Base-by-base conservation (phyloP, 768 basidiomycete species). In the Tricholomella constricta region DNA sequence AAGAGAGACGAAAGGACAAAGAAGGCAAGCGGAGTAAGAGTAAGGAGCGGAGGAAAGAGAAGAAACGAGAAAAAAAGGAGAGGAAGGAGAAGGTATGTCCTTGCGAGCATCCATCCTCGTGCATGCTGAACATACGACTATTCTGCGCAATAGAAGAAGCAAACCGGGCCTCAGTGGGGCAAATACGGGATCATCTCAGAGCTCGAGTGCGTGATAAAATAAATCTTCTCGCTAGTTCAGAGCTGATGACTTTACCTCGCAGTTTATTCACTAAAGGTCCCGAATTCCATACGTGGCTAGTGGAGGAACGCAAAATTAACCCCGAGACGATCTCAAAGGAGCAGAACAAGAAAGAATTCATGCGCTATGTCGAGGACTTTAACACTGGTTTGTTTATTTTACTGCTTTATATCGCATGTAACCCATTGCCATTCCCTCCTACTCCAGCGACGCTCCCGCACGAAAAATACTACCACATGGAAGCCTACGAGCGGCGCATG, bases 381-480 rank as follows among this genome's bases (percentile, higher is more conserved):
- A 91, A 93, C 62, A 91, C 89, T 26, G 87, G 90, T 86, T 55
- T 26, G 75, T 56, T 37, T 19, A 19, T 32, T 51, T n/a, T 19
- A n/a, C 26, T 11, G n/a, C 26, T 3, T 32, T 25, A 17, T 51
- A 20, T 15, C 6, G 50, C 8, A 19, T 29, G 31, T 26, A 29
- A 45, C 17, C 31, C 40, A 48, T 41, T 42, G 34, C 34, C 10
- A 29, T 29, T 37, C 34, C 42, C 29, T 8, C n/a, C n/a, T n/a
- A n/a, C n/a, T 47, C 17, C 51, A 94, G 94, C 93, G 12, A 97
- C 94, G 3, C 78, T 97, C 2, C 91, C 94, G 9, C 89, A 96
- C 62, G 93, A 95, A 67, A 97, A 97, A 67, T 97, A 94, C 69
- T 96, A 96, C 69, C 83, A 94, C 64, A 92, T 95, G 81, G 85